Conservation (phyloP, 768 basidiomycete species). For the Termitomyces sp. region DNA sequence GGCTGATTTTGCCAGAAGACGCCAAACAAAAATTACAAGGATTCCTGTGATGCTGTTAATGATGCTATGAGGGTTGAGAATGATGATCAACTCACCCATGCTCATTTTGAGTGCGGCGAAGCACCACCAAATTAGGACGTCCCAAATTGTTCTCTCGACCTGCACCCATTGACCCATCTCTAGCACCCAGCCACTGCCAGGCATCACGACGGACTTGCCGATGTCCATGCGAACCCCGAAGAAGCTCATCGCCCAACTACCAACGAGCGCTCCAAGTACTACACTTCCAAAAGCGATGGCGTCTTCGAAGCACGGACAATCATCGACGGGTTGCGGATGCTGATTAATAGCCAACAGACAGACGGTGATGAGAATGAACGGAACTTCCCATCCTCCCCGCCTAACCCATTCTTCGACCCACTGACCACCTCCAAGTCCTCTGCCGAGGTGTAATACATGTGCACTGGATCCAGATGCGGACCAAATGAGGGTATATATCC, state of each 20-base stretch:
- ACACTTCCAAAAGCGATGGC: conserved; percentile 91
- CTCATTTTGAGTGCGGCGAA: conserved; percentile 42
- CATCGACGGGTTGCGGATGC: conserved; percentile 92
- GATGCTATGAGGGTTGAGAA: not conserved
- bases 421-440: conserved; percentile 30
- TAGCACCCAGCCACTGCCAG: conserved; percentile 45
- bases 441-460: conserved; percentile 26
- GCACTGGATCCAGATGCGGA: conserved; percentile 14
- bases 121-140: conserved; percentile 40
- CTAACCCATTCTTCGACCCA: conserved; percentile 30
- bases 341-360: conserved; percentile 75
- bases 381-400: conserved; percentile 47
- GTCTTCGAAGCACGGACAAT: conserved; percentile 98
- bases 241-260: conserved; percentile 56
- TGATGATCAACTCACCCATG: conserved; percentile 26
- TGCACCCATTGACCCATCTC: conserved; percentile 26
- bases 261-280: conserved; percentile 65
- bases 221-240: conserved; percentile 30
- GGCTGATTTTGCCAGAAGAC: conserved; percentile 75
- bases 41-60: conserved; percentile 44
- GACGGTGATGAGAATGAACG: conserved; percentile 52
- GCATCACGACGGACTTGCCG: conserved; percentile 36
- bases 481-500: conserved; percentile 18
- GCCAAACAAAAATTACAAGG: conserved; percentile 78
- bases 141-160: conserved; percentile 30